A percentile compares a stretch with the other conserved stretches of the same genome.
Conservation (phyloP, 2,329 filamentous ascomycete species). For the Fusarium irregulare region DNA sequence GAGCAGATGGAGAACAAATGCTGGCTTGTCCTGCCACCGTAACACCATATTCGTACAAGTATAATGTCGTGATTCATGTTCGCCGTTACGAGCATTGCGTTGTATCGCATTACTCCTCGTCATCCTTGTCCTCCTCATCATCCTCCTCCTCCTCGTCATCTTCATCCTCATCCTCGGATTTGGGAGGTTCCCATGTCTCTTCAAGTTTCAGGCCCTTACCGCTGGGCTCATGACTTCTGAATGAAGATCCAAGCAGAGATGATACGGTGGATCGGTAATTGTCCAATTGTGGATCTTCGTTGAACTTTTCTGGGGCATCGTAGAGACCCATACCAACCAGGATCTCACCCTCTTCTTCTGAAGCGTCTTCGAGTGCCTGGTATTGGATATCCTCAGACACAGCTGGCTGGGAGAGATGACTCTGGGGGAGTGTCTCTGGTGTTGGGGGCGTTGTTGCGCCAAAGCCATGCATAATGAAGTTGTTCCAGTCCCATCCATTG, state of each 20-base stretch:
- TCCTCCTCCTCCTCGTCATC: slow-evolving; percentile 60
- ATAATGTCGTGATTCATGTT: slow-evolving; percentile 37
- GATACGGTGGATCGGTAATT: slow-evolving; percentile 66
- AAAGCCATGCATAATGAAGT: slow-evolving; percentile 58
- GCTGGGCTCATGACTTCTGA: slow-evolving; percentile 58
- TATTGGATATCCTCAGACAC: slow-evolving; percentile 64
- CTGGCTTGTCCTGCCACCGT: slow-evolving; percentile 12
- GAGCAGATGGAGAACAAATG: not conserved
- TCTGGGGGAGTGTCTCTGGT: slow-evolving; percentile 66
- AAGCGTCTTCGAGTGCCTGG: slow-evolving; percentile 60
- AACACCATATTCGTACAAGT: slow-evolving; percentile 35
- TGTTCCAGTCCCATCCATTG: slow-evolving; percentile 56
- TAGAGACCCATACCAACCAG: slow-evolving; percentile 87
- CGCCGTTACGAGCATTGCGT: slow-evolving; percentile 1
- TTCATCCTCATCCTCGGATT: slow-evolving; percentile 68
- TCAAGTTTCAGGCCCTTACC: slow-evolving; percentile 85
- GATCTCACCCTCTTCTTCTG: slow-evolving; percentile 73
- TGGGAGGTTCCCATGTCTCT: slow-evolving; percentile 80
- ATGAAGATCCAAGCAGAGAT: slow-evolving; percentile 64
- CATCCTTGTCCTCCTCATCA: slow-evolving; percentile 43
- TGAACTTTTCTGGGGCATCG: slow-evolving; percentile 72
- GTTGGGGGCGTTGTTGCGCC: slow-evolving; percentile 67
- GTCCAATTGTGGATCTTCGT: slow-evolving; percentile 62
- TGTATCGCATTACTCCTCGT: slow-evolving; percentile 44
- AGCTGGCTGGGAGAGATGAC: slow-evolving; percentile 61